phyloP scores from a whole-genome alignment of 2,329 filamentous ascomycete genomes.

The Ciborinia camelliae region DNA sequence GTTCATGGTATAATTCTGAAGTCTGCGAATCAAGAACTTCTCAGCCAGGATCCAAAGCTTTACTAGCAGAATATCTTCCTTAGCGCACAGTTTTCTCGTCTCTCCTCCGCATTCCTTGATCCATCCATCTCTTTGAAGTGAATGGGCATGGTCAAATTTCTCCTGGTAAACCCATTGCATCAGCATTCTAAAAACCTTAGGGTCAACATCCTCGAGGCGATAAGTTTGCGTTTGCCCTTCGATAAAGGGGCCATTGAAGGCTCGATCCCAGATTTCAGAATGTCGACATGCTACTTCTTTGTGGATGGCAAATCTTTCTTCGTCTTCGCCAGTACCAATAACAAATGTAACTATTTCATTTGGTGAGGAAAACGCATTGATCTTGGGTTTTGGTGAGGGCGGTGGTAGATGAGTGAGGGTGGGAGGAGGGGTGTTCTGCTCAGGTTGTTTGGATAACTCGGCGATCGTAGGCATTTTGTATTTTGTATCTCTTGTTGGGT shows the following conservation, averaged over 20 bases:
- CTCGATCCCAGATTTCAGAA: conserved; percentile 4
- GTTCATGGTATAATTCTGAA: conserved; percentile 5
- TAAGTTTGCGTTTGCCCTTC: conserved; percentile 10
- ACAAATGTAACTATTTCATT: conserved; percentile 11
- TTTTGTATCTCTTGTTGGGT: not conserved
- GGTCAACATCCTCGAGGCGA: not conserved
- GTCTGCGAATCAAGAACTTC: not conserved
- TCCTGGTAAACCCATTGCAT: conserved; percentile 9
- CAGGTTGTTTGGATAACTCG: not conserved
- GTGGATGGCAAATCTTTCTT: not conserved
- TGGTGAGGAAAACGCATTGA: not conserved
- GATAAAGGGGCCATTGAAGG: conserved; percentile 1
- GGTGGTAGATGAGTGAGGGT: too few relatives aligned
- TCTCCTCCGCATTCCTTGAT: not conserved
- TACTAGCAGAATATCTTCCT: not conserved
- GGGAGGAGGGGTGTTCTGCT: not conserved
- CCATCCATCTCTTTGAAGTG: not conserved
- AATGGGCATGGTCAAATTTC: not conserved
- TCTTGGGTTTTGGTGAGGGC: too few relatives aligned
- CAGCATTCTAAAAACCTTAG: not conserved
- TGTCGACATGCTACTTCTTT: conserved; percentile 1
- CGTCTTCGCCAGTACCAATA: not conserved
- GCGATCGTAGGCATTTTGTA: not conserved
- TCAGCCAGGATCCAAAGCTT: conserved; percentile 11
- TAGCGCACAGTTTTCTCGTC: accelerated